Base-by-base conservation (phyloP, 768 basidiomycete species). In the Dioszegia hungarica region DNA sequence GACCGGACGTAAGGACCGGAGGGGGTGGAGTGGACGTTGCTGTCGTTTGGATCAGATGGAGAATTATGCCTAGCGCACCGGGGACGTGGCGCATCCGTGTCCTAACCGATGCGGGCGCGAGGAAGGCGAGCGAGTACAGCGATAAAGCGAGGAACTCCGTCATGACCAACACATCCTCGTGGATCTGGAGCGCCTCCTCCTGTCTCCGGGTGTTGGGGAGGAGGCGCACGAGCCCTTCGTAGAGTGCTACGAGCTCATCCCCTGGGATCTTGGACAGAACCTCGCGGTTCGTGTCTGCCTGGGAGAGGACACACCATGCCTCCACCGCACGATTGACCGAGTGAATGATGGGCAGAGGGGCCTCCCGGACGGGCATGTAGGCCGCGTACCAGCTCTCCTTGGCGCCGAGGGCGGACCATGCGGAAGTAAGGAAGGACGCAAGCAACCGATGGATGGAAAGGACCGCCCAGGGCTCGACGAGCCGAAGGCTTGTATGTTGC, bases 91-190 rank as follows among this genome's bases (percentile, higher is more conserved):
- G 87, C 63, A 91, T 80, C 60, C 78, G 81, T 52, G 80, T 79
- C 78, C 93, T 91, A 60, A 93, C 70, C 25, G 82, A 80, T 3
- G 86, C 85, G 1, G 90, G 82, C 2, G 90, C 84, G 53, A 93
- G 79, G 79, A 91, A 97, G 22, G 86, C 83, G 61, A 97, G 78
- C 34, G 86, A 86, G 78, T 95, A 97, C 38, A 95, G 81, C n/a
- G 83, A 82, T 80, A 92, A 83, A 43, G 87, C 80, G 50, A 81
- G 78, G 63, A 87, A 88, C 79, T 93, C 89, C 60, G 89, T 77
- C 74, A 89, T 87, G 38, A 84, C 83, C 41, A 92, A 74, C 85
- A 88, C 90, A 20, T 64, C 78, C 68, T 68, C 89, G 76, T 67
- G 84, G 77, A 72, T 61, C 22, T 57, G 45, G 45, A 77, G 56